phyloP scores from a whole-genome alignment of 2,329 filamentous ascomycete species.

The Cytospora mali region DNA sequence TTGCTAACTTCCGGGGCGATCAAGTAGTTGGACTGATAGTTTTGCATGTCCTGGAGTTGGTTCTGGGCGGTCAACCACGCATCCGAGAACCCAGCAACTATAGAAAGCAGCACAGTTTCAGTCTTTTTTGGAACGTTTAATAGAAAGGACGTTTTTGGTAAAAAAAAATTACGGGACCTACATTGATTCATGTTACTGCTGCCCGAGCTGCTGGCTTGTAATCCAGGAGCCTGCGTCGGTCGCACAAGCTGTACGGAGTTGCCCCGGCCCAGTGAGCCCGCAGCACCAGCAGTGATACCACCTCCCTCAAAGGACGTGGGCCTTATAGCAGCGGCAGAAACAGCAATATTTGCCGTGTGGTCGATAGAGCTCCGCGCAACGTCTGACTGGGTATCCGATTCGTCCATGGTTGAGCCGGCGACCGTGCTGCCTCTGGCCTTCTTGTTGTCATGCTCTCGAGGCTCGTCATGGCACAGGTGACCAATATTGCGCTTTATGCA shows the following conservation, averaged over 20 bases:
- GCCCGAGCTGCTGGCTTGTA: conserved; percentile 62
- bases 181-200: conserved; percentile 71
- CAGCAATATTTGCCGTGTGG: conserved; percentile 36
- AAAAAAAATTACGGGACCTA: conserved; percentile 55
- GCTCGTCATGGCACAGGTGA: conserved; percentile 97
- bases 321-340: conserved; percentile 54
- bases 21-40: conserved; percentile 92
- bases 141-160: conserved; percentile 13
- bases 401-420: conserved; percentile 58
- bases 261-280: conserved; percentile 51
- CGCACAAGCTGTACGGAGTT: conserved; percentile 70
- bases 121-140: conserved; percentile 9
- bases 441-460: conserved; percentile 79
- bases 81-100: conserved; percentile 79
- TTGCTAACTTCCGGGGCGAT: conserved; percentile 90
- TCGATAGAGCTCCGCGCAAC: conserved; percentile 59
- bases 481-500: conserved; percentile 99
- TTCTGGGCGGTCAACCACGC: conserved; percentile 80
- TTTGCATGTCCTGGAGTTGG: conserved; percentile 92
- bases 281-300: conserved; percentile 29
- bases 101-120: conserved; percentile 25
- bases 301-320: conserved; percentile 50
- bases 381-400: conserved; percentile 57
- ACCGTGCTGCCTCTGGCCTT: conserved; percentile 70
- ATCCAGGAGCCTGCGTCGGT: conserved; percentile 68